Conservation (phyloP, 2,329 filamentous ascomycete species). For the Fusarium mundagurra region DNA sequence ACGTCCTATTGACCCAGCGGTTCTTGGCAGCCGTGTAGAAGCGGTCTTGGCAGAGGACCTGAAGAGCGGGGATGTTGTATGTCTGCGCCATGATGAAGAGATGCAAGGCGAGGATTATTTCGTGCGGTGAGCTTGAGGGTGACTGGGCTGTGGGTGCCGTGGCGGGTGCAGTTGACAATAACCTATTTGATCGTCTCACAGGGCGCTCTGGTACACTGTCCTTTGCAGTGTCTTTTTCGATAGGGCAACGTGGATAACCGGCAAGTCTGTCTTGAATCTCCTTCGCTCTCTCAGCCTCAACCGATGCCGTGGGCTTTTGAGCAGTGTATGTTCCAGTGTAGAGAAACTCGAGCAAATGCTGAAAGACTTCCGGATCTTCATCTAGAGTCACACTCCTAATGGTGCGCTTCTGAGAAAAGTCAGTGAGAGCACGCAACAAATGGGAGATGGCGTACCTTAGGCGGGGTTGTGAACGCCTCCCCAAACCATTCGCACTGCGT, state of each 20-base stretch:
- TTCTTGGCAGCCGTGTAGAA: constrained; percentile 41
- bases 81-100: constrained; percentile 51
- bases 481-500: constrained; percentile 48
- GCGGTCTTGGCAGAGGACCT: constrained; percentile 43
- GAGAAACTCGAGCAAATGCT: constrained; percentile 46
- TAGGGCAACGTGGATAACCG: neutral
- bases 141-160: neutral
- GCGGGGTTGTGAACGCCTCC: constrained; percentile 37
- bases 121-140: neutral
- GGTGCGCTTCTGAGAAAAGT: neutral
- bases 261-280: constrained; percentile 17
- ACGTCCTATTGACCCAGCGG: neutral
- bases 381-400: constrained; percentile 35
- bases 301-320: neutral
- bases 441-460: constrained; percentile 34
- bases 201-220: neutral
- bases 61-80: constrained; percentile 47
- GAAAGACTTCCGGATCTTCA: constrained; percentile 44
- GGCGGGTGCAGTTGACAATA: neutral
- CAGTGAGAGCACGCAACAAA: neutral
- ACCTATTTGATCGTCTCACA: constrained; percentile 10
- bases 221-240: neutral
- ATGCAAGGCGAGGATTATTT: constrained; percentile 32
- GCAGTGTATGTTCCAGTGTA: constrained; percentile 44
- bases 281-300: neutral